Base-by-base conservation (phyloP, 352 stramenopile genomes). In the Phytophthora boehmeriae region DNA sequence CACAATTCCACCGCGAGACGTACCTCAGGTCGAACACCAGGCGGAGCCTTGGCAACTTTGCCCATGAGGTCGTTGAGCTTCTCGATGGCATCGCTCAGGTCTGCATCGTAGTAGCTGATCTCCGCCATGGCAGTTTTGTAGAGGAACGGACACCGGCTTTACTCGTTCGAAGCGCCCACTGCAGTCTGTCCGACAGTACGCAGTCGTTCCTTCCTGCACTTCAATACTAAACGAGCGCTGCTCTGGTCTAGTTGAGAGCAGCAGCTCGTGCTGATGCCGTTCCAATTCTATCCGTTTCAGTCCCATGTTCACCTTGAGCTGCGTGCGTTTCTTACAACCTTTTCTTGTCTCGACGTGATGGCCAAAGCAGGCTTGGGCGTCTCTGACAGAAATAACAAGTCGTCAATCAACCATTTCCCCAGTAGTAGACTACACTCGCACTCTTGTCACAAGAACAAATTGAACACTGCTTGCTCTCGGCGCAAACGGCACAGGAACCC, bases 81-180 rank as follows among this genome's bases (percentile, higher is more conserved):
- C 13, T 83, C 74, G 42, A 96, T 80, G 30, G 87, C 87, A 46
- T 94, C 87, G 39, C 76, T 90, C 27, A 96, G 71, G 59, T 96
- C 87, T 10, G 83, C 83, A 52, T 94, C 85, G 58, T 96, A 94
- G 74, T 96, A 94, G 54, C 81, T 90, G 72, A 93, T 90, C 73
- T 96, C 87, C 11, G 83, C 80, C 87, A 96, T 96, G 36, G 25
- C 17, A 8, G 23, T 10, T 27, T 44, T 25, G 23, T 52, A n/a
- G 36, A 48, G 27, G 32, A 14, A 27, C 25, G 39, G 22, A 28
- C 9, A 8, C 10, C 9, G 30, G 13, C 20, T n/a, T 11, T 20
- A 27, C 28, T 42, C 32, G 17, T 14, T 51, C 23, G 6, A 32
- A 51, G 22, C 44, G 5, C 22, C 38, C 14, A n/a, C 10, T 44